Conservation (phyloP, 2,329 filamentous ascomycete species). For the Pseudogymnoascus destructans region DNA sequence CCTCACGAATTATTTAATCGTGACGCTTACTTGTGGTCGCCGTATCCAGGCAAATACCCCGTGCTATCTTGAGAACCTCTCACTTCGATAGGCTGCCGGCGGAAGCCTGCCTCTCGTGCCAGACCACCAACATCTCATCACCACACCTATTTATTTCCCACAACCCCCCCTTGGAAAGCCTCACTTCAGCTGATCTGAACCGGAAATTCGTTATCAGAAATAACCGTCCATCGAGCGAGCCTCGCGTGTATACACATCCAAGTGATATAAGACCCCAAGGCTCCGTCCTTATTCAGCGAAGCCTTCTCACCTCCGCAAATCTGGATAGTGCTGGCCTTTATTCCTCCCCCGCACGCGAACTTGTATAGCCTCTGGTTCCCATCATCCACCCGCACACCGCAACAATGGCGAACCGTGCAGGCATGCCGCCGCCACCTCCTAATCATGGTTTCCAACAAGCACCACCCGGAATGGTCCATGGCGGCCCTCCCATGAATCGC, state of each 20-base stretch:
- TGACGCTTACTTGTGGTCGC: not conserved
- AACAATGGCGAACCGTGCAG: not conserved
- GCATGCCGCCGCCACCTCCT: not conserved
- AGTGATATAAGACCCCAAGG: slow-evolving; percentile 3
- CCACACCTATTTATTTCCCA: slow-evolving; percentile 6
- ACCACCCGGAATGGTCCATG: not conserved
- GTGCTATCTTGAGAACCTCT: slow-evolving; percentile 1
- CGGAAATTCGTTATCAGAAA: not conserved
- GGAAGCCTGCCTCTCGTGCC: slow-evolving; percentile 4
- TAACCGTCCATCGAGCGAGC: not conserved
- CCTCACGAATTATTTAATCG: not conserved
- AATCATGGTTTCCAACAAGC: not conserved
- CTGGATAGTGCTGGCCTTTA: not conserved
- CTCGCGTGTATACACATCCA: not conserved
- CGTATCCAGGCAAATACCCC: not conserved
- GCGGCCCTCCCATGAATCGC: not conserved
- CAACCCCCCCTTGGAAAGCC: not conserved
- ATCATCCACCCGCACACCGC: not conserved
- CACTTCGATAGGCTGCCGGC: slow-evolving; percentile 6
- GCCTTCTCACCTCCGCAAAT: not conserved
- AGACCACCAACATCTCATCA: slow-evolving; percentile 1
- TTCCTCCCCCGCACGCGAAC: not conserved
- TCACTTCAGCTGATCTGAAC: not conserved
- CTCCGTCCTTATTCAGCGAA: not conserved
- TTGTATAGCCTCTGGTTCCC: not conserved